Evolutionary conservation across 345 rosid genomes (phyloP), one percentile per base, ranked within the genome.

Genomic region (Geranium brycei): DNA sequence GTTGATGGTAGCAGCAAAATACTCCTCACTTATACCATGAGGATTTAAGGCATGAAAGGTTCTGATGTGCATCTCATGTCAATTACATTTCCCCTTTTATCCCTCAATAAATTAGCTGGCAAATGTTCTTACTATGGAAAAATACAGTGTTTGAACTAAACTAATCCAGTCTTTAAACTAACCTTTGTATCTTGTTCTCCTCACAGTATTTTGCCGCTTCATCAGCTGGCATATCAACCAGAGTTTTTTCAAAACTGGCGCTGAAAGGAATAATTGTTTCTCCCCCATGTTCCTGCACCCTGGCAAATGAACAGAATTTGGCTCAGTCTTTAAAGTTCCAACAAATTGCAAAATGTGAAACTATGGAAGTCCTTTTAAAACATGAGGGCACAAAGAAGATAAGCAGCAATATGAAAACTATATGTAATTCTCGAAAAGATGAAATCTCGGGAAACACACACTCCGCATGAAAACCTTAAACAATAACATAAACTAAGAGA

Each of bases 281-380:
- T 28, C 85, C 92, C 18, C 97, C 96, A 68, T 93, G 97, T 68
- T 88, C 99, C 79, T 93, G 97, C 72, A 93, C 97, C 99, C 97
- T 90, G 67, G 53, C 66, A 66, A 51, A 65, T 13, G 64, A 79
- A 61, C 59, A 69, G 59, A 4, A 57, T 57, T 16, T 57, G 59
- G 7, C 10, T 8, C 19, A 57, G 6, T 16, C 18, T 57, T 57
- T 18, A 0, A 57, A 57, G 3, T 57, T 57, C 59, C 6, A 57
- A 57, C 7, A 15, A 16, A 57, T 2, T 57, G 6, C 19, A 16
- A n/a, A 57, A 15, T 3, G 19, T 16, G 18, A 57, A 15, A 57
- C 13, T 57, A 57, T 2, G 10, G n/a, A n/a, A 57, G 13, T 16
- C 59, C 53, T 57, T 13, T 13, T 13, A 0, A 2, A 13, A 53